Conservation (phyloP, 441 rosid species). For the Macaranga tanarius region DNA sequence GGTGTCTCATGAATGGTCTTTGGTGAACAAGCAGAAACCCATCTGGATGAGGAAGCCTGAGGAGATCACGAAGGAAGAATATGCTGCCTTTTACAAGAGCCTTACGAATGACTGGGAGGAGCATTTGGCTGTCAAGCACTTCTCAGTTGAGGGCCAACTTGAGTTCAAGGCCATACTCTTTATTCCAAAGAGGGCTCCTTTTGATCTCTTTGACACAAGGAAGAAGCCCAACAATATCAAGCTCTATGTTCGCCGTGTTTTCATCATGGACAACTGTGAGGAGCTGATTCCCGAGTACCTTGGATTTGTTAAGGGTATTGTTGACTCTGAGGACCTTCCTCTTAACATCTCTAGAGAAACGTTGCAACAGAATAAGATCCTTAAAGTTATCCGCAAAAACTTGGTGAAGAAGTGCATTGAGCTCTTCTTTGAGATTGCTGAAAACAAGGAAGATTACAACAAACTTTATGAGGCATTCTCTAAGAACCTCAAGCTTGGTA, state of each 20-base stretch:
- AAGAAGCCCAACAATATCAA: constrained; percentile 91
- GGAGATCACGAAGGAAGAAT: constrained; percentile 84
- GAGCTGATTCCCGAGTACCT: constrained; percentile 83
- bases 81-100: constrained; percentile 90
- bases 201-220: constrained; percentile 79
- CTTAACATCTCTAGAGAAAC: constrained; percentile 85
- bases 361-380: constrained; percentile 89
- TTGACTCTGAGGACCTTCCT: constrained; percentile 86
- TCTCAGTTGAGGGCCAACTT: constrained; percentile 91
- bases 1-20: constrained; percentile 71
- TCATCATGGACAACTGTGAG: constrained; percentile 93
- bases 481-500: constrained; percentile 83
- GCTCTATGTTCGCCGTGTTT: constrained; percentile 83
- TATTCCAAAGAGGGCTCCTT: constrained; percentile 72
- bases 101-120: constrained; percentile 93
- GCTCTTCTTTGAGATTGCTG: constrained; percentile 86
- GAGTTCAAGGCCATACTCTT: constrained; percentile 89
- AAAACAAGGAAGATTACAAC: constrained; percentile 92
- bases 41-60: constrained; percentile 92
- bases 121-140: constrained; percentile 80
- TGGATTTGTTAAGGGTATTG: constrained; percentile 81
- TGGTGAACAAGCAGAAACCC: constrained; percentile 77
- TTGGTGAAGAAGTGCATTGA: constrained; percentile 86
- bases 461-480: constrained; percentile 87
- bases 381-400: constrained; percentile 88